Base-by-base conservation (phyloP, 1,284 basidiomycete species). In the Waitea zeae region DNA sequence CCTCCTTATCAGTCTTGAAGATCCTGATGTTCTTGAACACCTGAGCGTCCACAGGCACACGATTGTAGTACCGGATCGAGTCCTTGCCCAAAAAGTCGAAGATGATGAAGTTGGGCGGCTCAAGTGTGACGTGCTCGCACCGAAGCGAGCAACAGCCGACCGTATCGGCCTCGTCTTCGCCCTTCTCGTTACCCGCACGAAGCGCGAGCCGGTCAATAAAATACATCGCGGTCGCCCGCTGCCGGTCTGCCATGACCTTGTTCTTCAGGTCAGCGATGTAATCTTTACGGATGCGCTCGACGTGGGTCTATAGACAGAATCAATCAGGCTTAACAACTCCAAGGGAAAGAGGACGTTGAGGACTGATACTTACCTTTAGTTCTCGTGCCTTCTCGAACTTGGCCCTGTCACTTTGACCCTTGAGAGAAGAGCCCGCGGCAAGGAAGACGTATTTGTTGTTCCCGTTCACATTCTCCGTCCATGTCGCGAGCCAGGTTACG, bases 41-140 rank as follows among this genome's bases (percentile, higher is more conserved):
- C 49, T 90, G 88, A 4, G 71, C 55, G 36, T 88, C 82, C 41
- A 96, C 87, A 38, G 75, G 61, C 36, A 93, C 86, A 39, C 76
- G 75, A 49, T 93, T 89, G 54, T 84, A 87, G 60, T 92, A 97
- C 30, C 92, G 73, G 51, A 97, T 96, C 36, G 89, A 95, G 52
- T 97, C 90, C 64, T 97, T 97, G 58, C 90, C 90, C 38, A 96
- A 64, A 62, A 96, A 97, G 56, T 96, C 90, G 56, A 97, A 92
- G 39, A 84, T 64, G 49, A 96, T 75, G 48, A 67, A 70, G 58
- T 83, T 77, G 6, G 89, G 88, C 9, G 77, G 75, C 46, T 83
- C 73, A 35, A 95, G 62, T 3, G 89, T 95, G 48, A 97, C 77
- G 53, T 97, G 90, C 53, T 96, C 88, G 53, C 80, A 90, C 17